Percentiles rank a stretch among this genome's conserved stretches.
Conservation (phyloP, 2,329 filamentous ascomycete genomes). For the Arthrinium puccinioides region DNA sequence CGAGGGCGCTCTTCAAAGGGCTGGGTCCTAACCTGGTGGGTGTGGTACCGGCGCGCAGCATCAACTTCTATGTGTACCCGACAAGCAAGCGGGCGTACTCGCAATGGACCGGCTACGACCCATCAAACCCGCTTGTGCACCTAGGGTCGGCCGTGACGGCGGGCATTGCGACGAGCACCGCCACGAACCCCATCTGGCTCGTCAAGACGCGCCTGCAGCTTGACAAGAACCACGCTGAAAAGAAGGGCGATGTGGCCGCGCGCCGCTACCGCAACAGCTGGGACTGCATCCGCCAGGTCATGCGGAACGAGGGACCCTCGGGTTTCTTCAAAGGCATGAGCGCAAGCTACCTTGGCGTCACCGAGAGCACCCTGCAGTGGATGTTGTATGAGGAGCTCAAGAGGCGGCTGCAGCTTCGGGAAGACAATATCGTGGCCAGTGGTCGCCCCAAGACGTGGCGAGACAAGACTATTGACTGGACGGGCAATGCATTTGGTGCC, state of each 20-base stretch:
- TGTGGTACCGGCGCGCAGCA: conserved; percentile 80
- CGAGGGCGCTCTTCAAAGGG: conserved; percentile 86
- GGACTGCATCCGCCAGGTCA: conserved; percentile 78
- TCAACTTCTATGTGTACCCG: conserved; percentile 91
- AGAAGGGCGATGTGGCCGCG: conserved; percentile 42
- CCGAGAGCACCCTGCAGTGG: conserved; percentile 88
- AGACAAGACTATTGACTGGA: conserved; percentile 72
- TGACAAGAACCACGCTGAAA: conserved; percentile 69
- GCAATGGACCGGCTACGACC: conserved; percentile 62
- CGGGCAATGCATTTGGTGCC: conserved; percentile 70
- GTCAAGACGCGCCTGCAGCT: conserved; percentile 90
- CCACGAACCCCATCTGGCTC: conserved; percentile 94
- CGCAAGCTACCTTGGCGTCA: conserved; percentile 84
- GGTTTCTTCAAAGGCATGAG: conserved; percentile 87
- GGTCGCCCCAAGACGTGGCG: conserved; percentile 59
- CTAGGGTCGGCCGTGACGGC: conserved; percentile 69
- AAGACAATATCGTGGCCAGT: conserved; percentile 47
- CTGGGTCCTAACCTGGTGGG: conserved; percentile 85
- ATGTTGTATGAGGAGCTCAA: conserved; percentile 93
- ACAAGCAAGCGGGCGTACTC: conserved; percentile 82
- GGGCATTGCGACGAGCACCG: conserved; percentile 80
- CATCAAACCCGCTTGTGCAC: conserved; percentile 70
- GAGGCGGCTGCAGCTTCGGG: conserved; percentile 57
- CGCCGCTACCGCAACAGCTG: conserved; percentile 79
- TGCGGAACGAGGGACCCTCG: conserved; percentile 71